Evolutionary conservation across 2,329 filamentous ascomycete genomes (phyloP), one percentile per base, ranked within the genome.

Genomic region (Penicillium brasilianum): DNA sequence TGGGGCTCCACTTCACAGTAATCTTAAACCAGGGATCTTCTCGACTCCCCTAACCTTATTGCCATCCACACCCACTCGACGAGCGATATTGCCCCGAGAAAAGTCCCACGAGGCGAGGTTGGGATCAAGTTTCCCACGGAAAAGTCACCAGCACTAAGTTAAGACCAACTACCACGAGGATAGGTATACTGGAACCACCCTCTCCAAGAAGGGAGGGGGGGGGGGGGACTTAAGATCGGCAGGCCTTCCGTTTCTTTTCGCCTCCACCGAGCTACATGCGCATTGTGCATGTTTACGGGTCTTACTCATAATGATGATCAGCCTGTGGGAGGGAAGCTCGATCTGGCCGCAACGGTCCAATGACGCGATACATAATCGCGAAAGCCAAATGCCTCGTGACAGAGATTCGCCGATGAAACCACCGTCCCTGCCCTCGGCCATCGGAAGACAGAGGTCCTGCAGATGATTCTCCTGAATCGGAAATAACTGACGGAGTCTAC

Each of bases 1-100:
- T 69, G 67, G 66, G 48, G 53, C 62, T 59, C 62, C 67, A 68
- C 60, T 41, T 34, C 16, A 48, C 25, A 7, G 60, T 51, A 60
- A 64, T 63, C 55, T 62, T 62, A 49, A 61, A 36, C 32, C 44
- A 52, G 39, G 48, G 63, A 67, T 67, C 65, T 20, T 56, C 49
- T 63, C 22, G 39, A 49, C 62, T 58, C 55, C 30, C 51, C 36
- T 13, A 66, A 65, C 58, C 61, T 63, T 64, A 63, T 61, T 64
- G 57, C 36, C 53, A 32, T 25, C 18, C 14, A 11, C 20, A 52
- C 14, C 30, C 30, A 51, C 28, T 30, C 16, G 46, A 49, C 28
- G 10, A 20, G 46, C 28, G 8, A 13, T 16, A n/a, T 50, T 32
- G 16, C 30, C 28, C 20, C 34, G 37, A 53, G 25, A 18, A 49